Evolutionary conservation across 2,329 filamentous ascomycete genomes (phyloP), one percentile per base, ranked within the genome.

Genomic region (Fonsecaea multimorphosa): DNA sequence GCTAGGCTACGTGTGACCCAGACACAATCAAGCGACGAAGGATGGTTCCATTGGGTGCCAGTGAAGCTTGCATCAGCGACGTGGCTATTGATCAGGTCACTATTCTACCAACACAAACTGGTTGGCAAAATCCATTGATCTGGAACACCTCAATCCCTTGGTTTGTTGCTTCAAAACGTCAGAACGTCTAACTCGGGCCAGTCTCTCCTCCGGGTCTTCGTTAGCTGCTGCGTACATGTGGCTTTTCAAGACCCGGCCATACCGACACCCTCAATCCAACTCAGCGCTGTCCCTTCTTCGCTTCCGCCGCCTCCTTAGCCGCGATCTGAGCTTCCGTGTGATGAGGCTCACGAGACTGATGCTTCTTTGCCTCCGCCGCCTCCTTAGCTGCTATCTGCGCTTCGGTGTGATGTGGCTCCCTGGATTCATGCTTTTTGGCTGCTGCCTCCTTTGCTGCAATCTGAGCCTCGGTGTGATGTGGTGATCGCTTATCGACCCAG

Each of bases 241-340:
- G 44, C 19, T 27, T 49, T 14, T 49, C 44, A 49, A 22, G 27
- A 24, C 22, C 19, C 44, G 9, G 19, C 22, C 3, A 49, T 19
- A 12, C 22, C 22, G 44, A 49, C 9, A 14, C 44, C 9, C 19
- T 12, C 12, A 12, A 27, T 16, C 44, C 9, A 9, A 2, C 12
- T 54, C 52, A 54, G 19, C 27, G 32, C 29, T 54, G 52, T 32
- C 27, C 40, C 14, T 63, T 63, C 38, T 57, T 63, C 22, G 34
- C 52, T 22, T 31, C 32, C 7, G 64, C 63, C 19, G 36, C 46
- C 40, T 66, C 34, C 32, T 66, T 66, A 5, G 64, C 64, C n/a
- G 64, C 64, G 29, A 66, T 66, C 34, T 66, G 64, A 29, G 52
- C 53, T 31, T 66, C 64, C 3, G 64, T 66, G 46, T 66, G 64